Conservation (phyloP, 306 rosid genomes). For the Pyrus betulifolia region DNA sequence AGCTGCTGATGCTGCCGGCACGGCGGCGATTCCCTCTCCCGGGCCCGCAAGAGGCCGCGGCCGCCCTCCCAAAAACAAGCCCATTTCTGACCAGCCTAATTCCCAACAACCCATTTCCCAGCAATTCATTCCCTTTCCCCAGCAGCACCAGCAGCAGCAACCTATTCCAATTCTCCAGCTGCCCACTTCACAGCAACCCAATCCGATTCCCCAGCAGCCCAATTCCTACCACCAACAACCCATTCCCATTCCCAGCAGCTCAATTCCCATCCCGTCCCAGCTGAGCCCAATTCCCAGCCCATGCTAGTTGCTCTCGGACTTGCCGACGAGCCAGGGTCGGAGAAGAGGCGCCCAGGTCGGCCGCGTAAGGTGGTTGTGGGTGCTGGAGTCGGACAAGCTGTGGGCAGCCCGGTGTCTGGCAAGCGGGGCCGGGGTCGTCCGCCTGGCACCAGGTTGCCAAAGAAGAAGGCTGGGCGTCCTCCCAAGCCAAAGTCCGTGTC, state of each 20-base stretch:
- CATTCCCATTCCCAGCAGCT: conserved; percentile 4
- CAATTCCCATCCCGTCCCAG: neutral
- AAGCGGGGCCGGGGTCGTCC: conserved; percentile 60
- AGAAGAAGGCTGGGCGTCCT: conserved; percentile 47
- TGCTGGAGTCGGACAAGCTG: neutral
- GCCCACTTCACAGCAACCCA: neutral
- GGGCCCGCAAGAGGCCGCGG: conserved; percentile 32
- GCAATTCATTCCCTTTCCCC: neutral
- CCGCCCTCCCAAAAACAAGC: conserved; percentile 55
- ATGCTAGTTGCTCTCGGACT: conserved; percentile 61
- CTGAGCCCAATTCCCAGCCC: conserved; percentile 44
- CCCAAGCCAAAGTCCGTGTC: conserved; percentile 34
- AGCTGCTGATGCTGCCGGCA: neutral
- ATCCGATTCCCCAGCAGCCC: neutral
- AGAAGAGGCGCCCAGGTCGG: conserved; percentile 47
- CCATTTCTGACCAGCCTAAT: neutral
- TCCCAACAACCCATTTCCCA: neutral
- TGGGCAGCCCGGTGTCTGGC: neutral
- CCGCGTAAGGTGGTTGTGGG: conserved; percentile 28
- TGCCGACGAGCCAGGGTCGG: conserved; percentile 35
- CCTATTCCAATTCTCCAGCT: conserved; percentile 7
- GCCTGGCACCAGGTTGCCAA: conserved; percentile 28
- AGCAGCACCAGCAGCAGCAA: neutral
- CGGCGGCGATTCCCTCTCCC: neutral
- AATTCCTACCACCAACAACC: neutral